These are phyloP conservation scores for Zea luxurians DNA, from an alignment of 176 grass and related monocot genomes.

Conservation along the genomic window DNA sequence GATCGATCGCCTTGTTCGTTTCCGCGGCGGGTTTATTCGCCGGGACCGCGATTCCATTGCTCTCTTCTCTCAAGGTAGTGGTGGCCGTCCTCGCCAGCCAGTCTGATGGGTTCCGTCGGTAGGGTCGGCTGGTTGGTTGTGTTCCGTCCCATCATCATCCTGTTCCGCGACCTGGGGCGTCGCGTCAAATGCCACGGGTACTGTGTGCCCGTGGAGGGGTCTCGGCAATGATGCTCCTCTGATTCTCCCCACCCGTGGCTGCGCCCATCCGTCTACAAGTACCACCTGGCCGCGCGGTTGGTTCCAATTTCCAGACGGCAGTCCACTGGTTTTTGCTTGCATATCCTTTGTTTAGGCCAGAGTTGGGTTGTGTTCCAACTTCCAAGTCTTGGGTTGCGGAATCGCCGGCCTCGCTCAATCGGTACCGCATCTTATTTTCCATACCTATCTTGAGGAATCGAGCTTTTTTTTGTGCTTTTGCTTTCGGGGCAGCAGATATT, in stretches of 20 bases:
- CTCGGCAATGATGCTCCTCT: background rate
- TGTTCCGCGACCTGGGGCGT: background rate
- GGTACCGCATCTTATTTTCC: background rate
- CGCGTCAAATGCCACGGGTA: background rate
- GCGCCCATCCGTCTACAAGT: background rate
- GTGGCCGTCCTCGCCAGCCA: background rate
- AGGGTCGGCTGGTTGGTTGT: background rate
- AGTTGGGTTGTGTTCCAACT: background rate
- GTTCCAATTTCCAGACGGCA: background rate
- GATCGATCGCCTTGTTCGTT: background rate
- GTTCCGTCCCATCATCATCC: background rate
- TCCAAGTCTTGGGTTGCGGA: background rate
- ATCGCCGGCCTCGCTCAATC: background rate
- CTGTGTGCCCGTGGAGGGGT: background rate
- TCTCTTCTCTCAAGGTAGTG: background rate
- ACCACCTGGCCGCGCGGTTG: background rate
- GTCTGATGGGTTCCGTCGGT: background rate
- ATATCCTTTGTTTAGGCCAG: background rate
- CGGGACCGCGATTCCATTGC: background rate
- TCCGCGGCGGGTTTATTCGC: background rate
- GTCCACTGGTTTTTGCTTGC: background rate
- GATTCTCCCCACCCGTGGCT: background rate
- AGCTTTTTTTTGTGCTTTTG: background rate
- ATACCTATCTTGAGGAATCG: background rate
- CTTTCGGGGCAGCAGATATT: background rate